These are phyloP conservation scores for Pisolithus marmoratus DNA, from an alignment of 768 basidiomycete species.

Conservation along the genomic window DNA sequence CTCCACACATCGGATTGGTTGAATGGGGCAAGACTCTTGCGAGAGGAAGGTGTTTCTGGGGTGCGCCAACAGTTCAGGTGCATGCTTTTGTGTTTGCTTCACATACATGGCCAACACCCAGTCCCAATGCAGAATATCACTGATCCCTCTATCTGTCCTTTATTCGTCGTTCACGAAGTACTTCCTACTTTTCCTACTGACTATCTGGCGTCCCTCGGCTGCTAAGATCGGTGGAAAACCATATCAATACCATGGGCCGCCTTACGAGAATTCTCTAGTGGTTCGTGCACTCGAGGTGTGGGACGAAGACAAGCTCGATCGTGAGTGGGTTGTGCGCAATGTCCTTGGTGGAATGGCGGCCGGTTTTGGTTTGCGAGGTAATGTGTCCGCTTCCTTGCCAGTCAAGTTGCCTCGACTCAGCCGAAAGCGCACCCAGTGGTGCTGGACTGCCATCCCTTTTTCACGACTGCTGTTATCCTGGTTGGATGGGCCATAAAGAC, in stretches of 20 bases:
- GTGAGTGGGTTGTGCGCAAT: constrained; percentile 81
- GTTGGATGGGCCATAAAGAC: constrained; percentile 72
- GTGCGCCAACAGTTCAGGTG: constrained; percentile 62
- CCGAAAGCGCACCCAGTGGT: constrained; percentile 46
- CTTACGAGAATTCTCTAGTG: constrained; percentile 31
- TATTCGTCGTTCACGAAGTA: constrained; percentile 83
- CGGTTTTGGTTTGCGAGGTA: constrained; percentile 80
- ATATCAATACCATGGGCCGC: constrained; percentile 19
- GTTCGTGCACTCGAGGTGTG: constrained; percentile 46
- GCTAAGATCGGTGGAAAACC: constrained; percentile 13
- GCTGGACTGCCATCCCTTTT: constrained; percentile 65
- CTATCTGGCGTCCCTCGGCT: constrained; percentile 64
- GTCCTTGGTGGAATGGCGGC: constrained; percentile 82
- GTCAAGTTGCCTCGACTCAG: neutral
- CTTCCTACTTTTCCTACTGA: constrained; percentile 75
- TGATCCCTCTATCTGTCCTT: constrained; percentile 72
- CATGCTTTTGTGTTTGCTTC: constrained; percentile 3
- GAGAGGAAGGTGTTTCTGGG: constrained; percentile 33
- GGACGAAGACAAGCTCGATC: constrained; percentile 70
- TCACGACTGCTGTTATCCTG: constrained; percentile 72
- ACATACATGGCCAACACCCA: neutral
- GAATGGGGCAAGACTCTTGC: constrained; percentile 18
- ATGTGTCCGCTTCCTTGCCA: constrained; percentile 7
- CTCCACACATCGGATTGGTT: constrained; percentile 38
- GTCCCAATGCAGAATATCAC: constrained; percentile 45